phyloP scores from a whole-genome alignment of 306 rosid genomes.

The Gynostemma pentaphyllum region DNA sequence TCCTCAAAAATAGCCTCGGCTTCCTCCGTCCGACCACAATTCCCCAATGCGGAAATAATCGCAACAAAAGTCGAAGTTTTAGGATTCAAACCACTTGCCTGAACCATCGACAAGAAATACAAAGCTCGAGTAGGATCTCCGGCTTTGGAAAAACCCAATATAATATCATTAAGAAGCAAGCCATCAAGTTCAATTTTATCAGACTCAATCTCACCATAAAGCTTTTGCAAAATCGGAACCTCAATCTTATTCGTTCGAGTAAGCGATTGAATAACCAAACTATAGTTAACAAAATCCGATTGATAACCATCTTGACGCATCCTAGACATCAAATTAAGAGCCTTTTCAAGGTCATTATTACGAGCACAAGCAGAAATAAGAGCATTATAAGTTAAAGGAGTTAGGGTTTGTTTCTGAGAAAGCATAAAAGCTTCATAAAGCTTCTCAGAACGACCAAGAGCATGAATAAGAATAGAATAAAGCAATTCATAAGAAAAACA shows the following conservation, averaged over 20 bases:
- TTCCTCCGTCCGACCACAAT: slow-evolving; percentile 54
- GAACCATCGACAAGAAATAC: slow-evolving; percentile 65
- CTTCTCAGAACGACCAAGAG: slow-evolving; percentile 76
- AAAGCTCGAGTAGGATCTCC: slow-evolving; percentile 58
- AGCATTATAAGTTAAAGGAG: slow-evolving; percentile 80
- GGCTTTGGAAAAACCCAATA: slow-evolving; percentile 64
- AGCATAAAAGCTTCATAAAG: slow-evolving; percentile 85
- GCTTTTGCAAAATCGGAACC: slow-evolving; percentile 62
- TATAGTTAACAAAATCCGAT: slow-evolving; percentile 69
- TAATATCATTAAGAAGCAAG: slow-evolving; percentile 64
- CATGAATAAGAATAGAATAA: slow-evolving; percentile 86
- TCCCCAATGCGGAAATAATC: slow-evolving; percentile 58
- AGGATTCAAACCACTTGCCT: slow-evolving; percentile 62
- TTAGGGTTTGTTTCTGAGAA: slow-evolving; percentile 57
- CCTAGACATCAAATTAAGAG: slow-evolving; percentile 60
- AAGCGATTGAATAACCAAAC: slow-evolving; percentile 72
- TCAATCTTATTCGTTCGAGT: slow-evolving; percentile 60
- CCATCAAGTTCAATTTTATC: slow-evolving; percentile 72
- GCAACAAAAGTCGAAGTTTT: slow-evolving; percentile 55
- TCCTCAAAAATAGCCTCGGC: slow-evolving; percentile 90
- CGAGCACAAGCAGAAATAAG: slow-evolving; percentile 84
- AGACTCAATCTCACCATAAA: slow-evolving; percentile 50
- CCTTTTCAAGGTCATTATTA: slow-evolving; percentile 73
- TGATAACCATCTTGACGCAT: slow-evolving; percentile 81
- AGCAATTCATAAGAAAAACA: slow-evolving; percentile 86